Conservation (phyloP, 2,329 filamentous ascomycete genomes). For the Fusarium nurragi region DNA sequence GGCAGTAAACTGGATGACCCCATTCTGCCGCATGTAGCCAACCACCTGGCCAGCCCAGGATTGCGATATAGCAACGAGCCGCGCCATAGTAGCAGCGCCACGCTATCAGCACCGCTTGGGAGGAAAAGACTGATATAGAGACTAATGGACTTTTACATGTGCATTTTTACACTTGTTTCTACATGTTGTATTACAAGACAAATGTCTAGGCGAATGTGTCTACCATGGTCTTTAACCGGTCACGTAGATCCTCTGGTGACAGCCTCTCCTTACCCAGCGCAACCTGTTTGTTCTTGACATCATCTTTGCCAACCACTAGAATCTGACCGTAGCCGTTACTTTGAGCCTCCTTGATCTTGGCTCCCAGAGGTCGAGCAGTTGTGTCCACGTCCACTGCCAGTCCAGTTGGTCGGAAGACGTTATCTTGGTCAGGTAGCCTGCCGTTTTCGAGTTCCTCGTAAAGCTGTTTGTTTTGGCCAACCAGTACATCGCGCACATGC, state of each 20-base stretch:
- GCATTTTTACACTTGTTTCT: slow-evolving; percentile 8
- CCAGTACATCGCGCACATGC: slow-evolving; percentile 59
- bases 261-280: slow-evolving; percentile 54
- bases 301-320: slow-evolving; percentile 74
- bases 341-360: slow-evolving; percentile 79
- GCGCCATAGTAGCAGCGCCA: slow-evolving; percentile 5
- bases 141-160: slow-evolving; percentile 16
- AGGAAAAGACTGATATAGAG: background rate
- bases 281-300: slow-evolving; percentile 68
- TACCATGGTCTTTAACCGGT: slow-evolving; percentile 57
- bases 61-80: slow-evolving; percentile 12
- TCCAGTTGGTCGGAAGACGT: slow-evolving; percentile 64
- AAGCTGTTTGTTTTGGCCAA: slow-evolving; percentile 54
- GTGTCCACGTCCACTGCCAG: slow-evolving; percentile 77
- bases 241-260: slow-evolving; percentile 56
- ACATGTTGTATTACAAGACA: slow-evolving; percentile 1
- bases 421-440: slow-evolving; percentile 48
- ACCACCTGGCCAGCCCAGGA: background rate
- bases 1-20: background rate
- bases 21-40: background rate
- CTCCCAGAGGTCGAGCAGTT: slow-evolving; percentile 67
- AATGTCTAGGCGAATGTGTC: slow-evolving; percentile 57
- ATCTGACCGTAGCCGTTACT: slow-evolving; percentile 77
- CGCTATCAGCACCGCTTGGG: slow-evolving; percentile 10
- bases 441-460: slow-evolving; percentile 49